Conservation (phyloP, 2,329 filamentous ascomycete species). For the Aureobasidium sp. region DNA sequence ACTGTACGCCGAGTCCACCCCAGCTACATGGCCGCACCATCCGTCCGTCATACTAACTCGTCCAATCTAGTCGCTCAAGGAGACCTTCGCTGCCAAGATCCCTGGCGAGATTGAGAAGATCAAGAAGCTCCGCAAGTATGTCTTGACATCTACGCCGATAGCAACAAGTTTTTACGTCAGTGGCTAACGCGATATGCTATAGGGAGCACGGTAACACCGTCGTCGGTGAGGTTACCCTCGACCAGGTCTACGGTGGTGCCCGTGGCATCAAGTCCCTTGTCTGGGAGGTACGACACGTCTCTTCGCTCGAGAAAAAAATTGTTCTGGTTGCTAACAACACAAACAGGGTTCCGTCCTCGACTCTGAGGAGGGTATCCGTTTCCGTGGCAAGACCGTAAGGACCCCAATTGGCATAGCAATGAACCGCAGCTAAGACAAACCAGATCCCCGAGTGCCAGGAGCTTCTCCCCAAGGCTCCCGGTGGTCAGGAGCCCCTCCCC, state of each 20-base stretch:
- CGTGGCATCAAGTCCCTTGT: conserved; percentile 98
- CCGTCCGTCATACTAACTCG: conserved; percentile 18
- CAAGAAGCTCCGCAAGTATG: conserved; percentile 95
- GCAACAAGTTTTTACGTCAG: not conserved
- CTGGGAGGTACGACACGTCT: conserved; percentile 63
- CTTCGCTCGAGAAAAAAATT: not conserved
- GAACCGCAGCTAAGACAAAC: conserved; percentile 14
- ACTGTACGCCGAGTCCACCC: conserved; percentile 53
- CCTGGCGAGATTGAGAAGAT: conserved; percentile 98
- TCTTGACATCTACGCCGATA: conserved; percentile 20
- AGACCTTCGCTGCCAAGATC: conserved; percentile 92
- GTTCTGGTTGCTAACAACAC: not conserved
- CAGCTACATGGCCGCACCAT: not conserved
- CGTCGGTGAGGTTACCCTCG: conserved; percentile 93
- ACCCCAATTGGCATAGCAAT: not conserved
- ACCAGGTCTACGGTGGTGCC: conserved; percentile 98
- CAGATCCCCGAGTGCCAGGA: conserved; percentile 96
- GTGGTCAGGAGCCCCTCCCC: conserved; percentile 16
- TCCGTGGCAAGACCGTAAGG: conserved; percentile 85
- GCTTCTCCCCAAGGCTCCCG: conserved; percentile 44
- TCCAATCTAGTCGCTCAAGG: conserved; percentile 75
- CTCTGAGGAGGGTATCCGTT: conserved; percentile 97
- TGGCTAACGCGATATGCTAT: conserved; percentile 23
- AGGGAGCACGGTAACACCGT: conserved; percentile 95
- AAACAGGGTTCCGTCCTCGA: conserved; percentile 81